A percentile compares a stretch with the other conserved stretches of the same genome.
phyloP scores from a whole-genome alignment of 139 green algal species.

The Ettlia oleoabundans region DNA sequence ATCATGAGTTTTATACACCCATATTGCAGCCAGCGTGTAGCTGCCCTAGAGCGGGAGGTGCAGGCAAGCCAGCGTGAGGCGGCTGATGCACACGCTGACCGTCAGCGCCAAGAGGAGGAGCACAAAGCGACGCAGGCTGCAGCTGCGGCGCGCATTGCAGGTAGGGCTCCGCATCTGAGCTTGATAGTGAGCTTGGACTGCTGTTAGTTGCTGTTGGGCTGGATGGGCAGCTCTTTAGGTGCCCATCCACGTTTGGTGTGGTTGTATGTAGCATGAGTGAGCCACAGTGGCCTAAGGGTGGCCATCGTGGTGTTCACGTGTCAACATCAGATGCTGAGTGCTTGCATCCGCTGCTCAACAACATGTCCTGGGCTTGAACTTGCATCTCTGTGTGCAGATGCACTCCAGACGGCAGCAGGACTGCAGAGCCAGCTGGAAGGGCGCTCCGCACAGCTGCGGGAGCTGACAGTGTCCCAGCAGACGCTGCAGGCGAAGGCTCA shows the following conservation, averaged over 20 bases:
- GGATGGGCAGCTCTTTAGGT: no score
- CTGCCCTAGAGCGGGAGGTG: conserved; percentile 12
- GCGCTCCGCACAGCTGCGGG: neutral
- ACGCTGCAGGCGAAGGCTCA: neutral
- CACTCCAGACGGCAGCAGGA: neutral
- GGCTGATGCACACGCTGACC: neutral
- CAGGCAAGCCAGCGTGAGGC: neutral
- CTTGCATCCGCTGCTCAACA: no score
- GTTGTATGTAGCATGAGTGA: no score
- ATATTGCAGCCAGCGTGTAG: conserved; percentile 12
- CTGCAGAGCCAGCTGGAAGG: conserved; percentile 5
- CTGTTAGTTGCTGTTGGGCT: no score
- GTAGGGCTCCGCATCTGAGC: no score
- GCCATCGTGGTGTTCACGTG: no score
- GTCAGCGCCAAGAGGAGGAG: conserved; percentile 12
- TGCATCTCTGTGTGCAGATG: neutral
- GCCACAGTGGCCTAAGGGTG: no score
- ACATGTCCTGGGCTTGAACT: no score
- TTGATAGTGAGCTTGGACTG: no score
- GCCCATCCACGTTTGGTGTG: neutral
- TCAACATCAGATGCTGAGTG: no score
- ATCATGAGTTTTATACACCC: no score
- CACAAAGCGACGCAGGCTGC: conserved; percentile 15
- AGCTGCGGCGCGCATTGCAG: neutral
- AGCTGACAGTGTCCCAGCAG: neutral